Percentiles rank a stretch among this genome's conserved stretches.
These are phyloP conservation scores for Termitomyces sp. DNA, from an alignment of 768 basidiomycete genomes.

Conservation along the genomic window DNA sequence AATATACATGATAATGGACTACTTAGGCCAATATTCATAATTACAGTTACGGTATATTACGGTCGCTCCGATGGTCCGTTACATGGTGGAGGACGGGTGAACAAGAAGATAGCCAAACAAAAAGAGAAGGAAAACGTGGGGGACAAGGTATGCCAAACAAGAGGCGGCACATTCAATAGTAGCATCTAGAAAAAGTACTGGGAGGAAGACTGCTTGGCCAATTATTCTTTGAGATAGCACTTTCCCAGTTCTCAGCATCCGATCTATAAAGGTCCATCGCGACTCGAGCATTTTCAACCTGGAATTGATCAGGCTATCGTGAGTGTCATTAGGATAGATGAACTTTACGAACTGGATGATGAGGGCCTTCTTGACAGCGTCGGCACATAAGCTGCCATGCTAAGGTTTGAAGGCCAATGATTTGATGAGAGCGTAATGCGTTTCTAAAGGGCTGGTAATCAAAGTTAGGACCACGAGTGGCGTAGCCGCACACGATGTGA, in stretches of 20 bases:
- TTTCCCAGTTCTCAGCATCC: constrained; percentile 62
- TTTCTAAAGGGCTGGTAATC: constrained; percentile 62
- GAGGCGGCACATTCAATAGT: constrained; percentile 33
- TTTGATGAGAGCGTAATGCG: constrained; percentile 58
- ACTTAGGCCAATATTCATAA: constrained; percentile 1
- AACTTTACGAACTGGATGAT: constrained; percentile 57
- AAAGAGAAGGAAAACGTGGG: not conserved
- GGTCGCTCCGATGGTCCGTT: not conserved
- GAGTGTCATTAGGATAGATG: constrained; percentile 3
- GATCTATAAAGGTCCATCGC: constrained; percentile 52
- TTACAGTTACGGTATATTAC: constrained; percentile 3
- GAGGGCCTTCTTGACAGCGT: constrained; percentile 65
- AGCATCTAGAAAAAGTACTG: constrained; percentile 76
- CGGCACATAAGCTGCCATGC: constrained; percentile 81
- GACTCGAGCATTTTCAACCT: constrained; percentile 77
- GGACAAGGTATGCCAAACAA: not conserved
- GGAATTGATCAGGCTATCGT: constrained; percentile 10
- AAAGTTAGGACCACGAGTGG: constrained; percentile 7
- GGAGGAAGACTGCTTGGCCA: constrained; percentile 80
- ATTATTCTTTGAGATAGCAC: constrained; percentile 46
- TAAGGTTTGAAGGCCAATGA: constrained; percentile 71
- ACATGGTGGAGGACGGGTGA: not conserved
- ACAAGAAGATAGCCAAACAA: constrained; percentile 1
- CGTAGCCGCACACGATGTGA: constrained; percentile 9
- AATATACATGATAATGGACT: constrained; percentile 1